These are phyloP conservation scores for Kazachstania psychrophila DNA, from an alignment of 805 yeast genomes.

Conservation along the genomic window DNA sequence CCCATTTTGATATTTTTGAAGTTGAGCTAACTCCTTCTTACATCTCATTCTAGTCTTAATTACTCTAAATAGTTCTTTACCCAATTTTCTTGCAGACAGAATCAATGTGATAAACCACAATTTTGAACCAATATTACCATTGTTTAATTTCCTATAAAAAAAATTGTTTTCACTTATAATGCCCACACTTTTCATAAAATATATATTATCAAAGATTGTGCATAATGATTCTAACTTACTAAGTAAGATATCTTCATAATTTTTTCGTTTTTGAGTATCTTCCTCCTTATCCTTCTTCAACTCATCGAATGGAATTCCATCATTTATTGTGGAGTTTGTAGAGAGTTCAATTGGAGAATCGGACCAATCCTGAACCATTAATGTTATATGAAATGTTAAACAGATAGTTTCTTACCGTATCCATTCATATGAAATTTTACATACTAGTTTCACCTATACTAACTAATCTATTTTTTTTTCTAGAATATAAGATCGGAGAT, in stretches of 20 bases:
- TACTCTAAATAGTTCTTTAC: constrained; percentile 8
- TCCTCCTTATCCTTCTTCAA: too few relatives aligned
- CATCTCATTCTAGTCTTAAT: constrained; percentile 10
- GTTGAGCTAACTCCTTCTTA: constrained; percentile 9
- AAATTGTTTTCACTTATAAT: constrained; percentile 20
- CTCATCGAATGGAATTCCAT: not conserved
- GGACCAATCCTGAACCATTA: too few relatives aligned
- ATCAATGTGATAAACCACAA: constrained; percentile 24
- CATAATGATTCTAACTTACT: constrained; percentile 18
- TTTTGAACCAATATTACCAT: constrained; percentile 23
- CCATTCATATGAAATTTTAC: too few relatives aligned
- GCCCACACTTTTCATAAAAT: constrained; percentile 23
- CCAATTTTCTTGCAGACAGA: constrained; percentile 15
- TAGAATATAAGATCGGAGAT: too few relatives aligned
- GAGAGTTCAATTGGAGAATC: too few relatives aligned
- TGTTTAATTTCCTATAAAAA: constrained; percentile 19
- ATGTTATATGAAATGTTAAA: too few relatives aligned
- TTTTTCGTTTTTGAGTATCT: too few relatives aligned
- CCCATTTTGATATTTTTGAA: not conserved
- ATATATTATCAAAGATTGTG: constrained; percentile 22
- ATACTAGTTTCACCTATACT: too few relatives aligned
- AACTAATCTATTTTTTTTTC: too few relatives aligned
- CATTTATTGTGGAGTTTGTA: too few relatives aligned
- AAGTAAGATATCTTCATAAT: constrained; percentile 17
- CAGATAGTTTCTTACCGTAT: too few relatives aligned